Evolutionary conservation across 768 basidiomycete species (phyloP).

Genomic region (Candolleomyces aberdarensis): DNA sequence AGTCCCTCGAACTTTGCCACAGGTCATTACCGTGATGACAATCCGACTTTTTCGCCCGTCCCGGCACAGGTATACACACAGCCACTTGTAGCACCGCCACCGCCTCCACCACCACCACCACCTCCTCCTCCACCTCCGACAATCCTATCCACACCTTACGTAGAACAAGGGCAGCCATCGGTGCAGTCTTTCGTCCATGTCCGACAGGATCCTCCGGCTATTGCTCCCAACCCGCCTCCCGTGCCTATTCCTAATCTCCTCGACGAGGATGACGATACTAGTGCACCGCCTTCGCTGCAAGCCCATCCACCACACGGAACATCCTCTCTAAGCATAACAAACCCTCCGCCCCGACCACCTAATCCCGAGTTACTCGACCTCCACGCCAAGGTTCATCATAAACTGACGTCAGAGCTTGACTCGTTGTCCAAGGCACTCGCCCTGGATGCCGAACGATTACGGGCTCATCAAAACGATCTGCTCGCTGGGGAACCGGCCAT

Average conservation of each 20-base stretch:
- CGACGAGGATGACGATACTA: slow-evolving; percentile 49
- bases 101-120: slow-evolving; percentile 11
- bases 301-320: slow-evolving; percentile 16
- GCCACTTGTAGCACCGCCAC: neutral
- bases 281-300: slow-evolving; percentile 7
- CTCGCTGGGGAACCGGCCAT: slow-evolving; percentile 90
- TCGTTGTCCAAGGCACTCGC: slow-evolving; percentile 64
- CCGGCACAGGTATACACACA: neutral
- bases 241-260: slow-evolving; percentile 54
- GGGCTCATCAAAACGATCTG: slow-evolving; percentile 81
- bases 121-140: slow-evolving; percentile 9
- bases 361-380: slow-evolving; percentile 87
- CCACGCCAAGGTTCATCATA: slow-evolving; percentile 73
- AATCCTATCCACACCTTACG: slow-evolving; percentile 4
- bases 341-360: slow-evolving; percentile 71
- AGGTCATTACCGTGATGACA: no score
- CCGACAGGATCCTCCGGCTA: slow-evolving; percentile 9
- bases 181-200: slow-evolving; percentile 16
- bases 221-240: slow-evolving; percentile 1
- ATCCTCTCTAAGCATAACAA: slow-evolving; percentile 19
- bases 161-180: slow-evolving; percentile 7
- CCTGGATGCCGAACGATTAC: slow-evolving; percentile 70
- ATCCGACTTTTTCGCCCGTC: no score
- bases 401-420: slow-evolving; percentile 66
- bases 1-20: no score